Evolutionary conservation across 2,329 filamentous ascomycete species (phyloP).

Genomic region (Hypoxylon sp.): DNA sequence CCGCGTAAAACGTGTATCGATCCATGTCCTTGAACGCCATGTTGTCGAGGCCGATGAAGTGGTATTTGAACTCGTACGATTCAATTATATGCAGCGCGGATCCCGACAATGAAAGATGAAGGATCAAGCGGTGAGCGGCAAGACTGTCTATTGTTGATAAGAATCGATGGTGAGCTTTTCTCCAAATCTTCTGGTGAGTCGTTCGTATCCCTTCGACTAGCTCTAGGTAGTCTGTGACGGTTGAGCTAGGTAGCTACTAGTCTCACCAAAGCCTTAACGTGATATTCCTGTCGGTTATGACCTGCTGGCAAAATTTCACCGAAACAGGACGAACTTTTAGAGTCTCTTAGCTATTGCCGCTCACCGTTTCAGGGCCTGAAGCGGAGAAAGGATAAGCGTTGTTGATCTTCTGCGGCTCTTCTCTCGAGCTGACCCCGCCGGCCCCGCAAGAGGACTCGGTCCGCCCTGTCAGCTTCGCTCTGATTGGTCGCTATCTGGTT

Average conservation of each 20-base stretch:
- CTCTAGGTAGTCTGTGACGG: conserved; percentile 2
- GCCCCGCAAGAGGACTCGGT: too few species aligned
- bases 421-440: conserved; percentile 14
- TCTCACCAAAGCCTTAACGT: conserved; percentile 5
- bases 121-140: neutral
- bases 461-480: too few species aligned
- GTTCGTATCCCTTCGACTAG: neutral
- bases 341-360: neutral
- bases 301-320: neutral
- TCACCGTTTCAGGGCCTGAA: conserved; percentile 24
- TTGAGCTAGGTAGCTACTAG: neutral
- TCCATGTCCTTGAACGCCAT: conserved; percentile 42
- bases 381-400: conserved; percentile 13
- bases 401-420: conserved; percentile 23
- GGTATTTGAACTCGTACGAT: neutral
- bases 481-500: too few species aligned
- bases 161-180: neutral
- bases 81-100: neutral
- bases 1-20: conserved; percentile 78
- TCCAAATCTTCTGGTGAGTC: neutral
- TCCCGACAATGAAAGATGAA: neutral
- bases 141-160: neutral
- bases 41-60: conserved; percentile 14
- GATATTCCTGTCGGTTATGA: conserved; percentile 8
- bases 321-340: too few species aligned